Conservation (phyloP, 2,329 filamentous ascomycete species). For the Verticillium tricorpus region DNA sequence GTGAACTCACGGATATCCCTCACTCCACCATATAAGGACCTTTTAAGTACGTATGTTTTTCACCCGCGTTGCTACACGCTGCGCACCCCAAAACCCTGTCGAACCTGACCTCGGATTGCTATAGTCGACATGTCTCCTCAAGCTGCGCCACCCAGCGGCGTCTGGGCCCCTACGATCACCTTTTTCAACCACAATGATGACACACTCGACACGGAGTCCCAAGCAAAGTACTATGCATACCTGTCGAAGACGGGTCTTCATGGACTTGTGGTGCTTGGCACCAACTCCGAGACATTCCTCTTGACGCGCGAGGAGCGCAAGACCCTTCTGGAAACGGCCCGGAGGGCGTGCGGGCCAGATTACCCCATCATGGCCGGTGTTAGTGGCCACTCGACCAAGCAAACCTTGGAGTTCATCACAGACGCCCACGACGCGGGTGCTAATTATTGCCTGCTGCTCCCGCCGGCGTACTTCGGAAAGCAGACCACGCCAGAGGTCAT, state of each 20-base stretch:
- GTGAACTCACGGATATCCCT: not conserved
- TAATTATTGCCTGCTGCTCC: constrained; percentile 57
- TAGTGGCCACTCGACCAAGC: constrained; percentile 59
- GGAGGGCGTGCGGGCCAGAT: constrained; percentile 43
- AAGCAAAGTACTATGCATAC: constrained; percentile 47
- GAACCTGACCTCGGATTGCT: not conserved
- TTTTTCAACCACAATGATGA: constrained; percentile 48
- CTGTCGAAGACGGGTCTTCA: constrained; percentile 44
- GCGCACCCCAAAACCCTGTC: not conserved
- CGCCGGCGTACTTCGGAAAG: constrained; percentile 62
- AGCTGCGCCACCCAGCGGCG: constrained; percentile 23
- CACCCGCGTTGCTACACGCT: not conserved
- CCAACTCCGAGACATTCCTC: constrained; percentile 52
- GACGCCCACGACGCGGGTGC: constrained; percentile 58
- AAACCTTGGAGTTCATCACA: constrained; percentile 54
- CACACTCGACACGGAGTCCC: constrained; percentile 39
- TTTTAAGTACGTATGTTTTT: not conserved
- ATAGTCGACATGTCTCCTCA: not conserved
- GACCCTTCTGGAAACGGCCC: constrained; percentile 51
- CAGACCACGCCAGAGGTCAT: constrained; percentile 53
- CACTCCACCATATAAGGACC: not conserved
- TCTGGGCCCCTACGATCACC: constrained; percentile 50
- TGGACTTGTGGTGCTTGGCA: constrained; percentile 49
- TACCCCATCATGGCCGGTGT: constrained; percentile 61
- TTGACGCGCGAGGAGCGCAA: constrained; percentile 55